These are phyloP conservation scores for Calonectria henricotiae DNA, from an alignment of 2,329 filamentous ascomycete species.

Conservation along the genomic window DNA sequence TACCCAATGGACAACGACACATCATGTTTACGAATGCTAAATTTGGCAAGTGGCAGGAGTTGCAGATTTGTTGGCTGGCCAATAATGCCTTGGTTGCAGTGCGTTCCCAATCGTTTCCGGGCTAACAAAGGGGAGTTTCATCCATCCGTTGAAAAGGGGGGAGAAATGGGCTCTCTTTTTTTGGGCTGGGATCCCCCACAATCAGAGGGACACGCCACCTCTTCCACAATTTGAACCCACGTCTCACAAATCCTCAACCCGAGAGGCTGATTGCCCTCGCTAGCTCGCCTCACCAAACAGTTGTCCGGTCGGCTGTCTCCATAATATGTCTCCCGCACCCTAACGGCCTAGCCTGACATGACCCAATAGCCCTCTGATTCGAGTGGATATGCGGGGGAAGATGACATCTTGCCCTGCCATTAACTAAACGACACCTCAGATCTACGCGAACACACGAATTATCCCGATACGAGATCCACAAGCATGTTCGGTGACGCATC, in stretches of 20 bases:
- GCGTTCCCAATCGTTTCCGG: not conserved
- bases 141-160: too few relatives aligned
- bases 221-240: conserved; percentile 1
- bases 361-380: not conserved
- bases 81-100: not conserved
- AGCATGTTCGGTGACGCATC: not conserved
- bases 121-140: too few relatives aligned
- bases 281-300: not conserved
- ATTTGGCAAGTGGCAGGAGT: conserved; percentile 10
- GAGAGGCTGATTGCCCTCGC: conserved; percentile 2
- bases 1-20: not conserved
- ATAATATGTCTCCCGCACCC: not conserved
- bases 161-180: not conserved
- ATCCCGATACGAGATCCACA: not conserved
- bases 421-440: conserved; percentile 9
- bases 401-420: not conserved
- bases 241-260: not conserved
- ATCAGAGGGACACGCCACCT: not conserved
- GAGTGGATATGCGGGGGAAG: not conserved
- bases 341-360: not conserved
- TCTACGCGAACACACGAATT: not conserved
- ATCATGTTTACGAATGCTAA: conserved; percentile 1
- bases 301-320: not conserved
- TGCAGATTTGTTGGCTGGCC: conserved; percentile 3
- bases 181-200: not conserved